phyloP scores from a whole-genome alignment of 495 filamentous ascomycete genomes.

The Aspergillus ostianus region DNA sequence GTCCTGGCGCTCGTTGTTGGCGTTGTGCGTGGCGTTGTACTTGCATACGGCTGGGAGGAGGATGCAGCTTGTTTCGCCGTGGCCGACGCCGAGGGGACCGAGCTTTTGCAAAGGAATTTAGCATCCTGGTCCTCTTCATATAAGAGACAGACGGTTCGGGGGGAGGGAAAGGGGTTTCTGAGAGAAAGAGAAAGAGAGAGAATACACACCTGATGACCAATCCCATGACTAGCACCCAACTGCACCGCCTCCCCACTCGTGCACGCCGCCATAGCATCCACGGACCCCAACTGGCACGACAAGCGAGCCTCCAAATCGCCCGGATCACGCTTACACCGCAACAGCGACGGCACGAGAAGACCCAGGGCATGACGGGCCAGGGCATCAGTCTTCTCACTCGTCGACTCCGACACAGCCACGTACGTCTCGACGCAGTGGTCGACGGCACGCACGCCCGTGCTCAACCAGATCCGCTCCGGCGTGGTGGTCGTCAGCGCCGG shows the following conservation, averaged over 20 bases:
- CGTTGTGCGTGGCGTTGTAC: conserved; percentile 52
- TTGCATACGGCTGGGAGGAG: conserved; percentile 60
- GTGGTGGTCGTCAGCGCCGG: conserved; percentile 53
- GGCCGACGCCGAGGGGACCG: conserved; percentile 61
- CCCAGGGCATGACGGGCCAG: conserved; percentile 44
- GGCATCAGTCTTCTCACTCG: conserved; percentile 39
- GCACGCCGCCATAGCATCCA: conserved; percentile 55
- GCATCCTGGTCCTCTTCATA: neutral
- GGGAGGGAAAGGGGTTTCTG: neutral
- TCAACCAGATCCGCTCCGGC: conserved; percentile 59
- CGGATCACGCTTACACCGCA: conserved; percentile 46
- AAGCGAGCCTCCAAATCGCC: conserved; percentile 48
- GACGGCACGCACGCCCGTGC: conserved; percentile 59
- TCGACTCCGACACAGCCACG: conserved; percentile 39
- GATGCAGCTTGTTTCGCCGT: conserved; percentile 67
- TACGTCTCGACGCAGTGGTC: conserved; percentile 65
- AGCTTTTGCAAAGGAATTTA: conserved; percentile 29
- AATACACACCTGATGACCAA: conserved; percentile 57
- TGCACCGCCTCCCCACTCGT: conserved; percentile 40
- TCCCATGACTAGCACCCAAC: conserved; percentile 61
- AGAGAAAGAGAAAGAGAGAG: neutral
- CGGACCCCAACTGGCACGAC: conserved; percentile 53
- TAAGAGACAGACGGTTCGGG: too few species aligned
- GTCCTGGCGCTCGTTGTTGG: conserved; percentile 47
- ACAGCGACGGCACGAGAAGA: conserved; percentile 49